A percentile compares a stretch with the other conserved stretches of the same genome.
Conservation (phyloP, 352 stramenopile species). For the Peronospora farinosa region DNA sequence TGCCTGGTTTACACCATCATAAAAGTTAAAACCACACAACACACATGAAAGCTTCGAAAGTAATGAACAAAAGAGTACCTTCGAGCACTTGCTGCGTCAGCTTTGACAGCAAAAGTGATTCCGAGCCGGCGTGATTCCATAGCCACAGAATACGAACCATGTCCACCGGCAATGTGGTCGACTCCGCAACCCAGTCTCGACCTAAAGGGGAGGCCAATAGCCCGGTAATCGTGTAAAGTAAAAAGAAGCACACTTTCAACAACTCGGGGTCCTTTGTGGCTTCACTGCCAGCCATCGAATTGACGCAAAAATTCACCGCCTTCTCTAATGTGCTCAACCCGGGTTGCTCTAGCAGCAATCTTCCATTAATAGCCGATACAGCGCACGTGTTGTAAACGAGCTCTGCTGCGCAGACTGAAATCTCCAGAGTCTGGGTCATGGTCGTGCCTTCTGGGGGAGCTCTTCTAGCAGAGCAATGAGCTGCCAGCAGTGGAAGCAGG, state of each 20-base stretch:
- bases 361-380: conserved; percentile 47
- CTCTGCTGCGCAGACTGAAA: conserved; percentile 57
- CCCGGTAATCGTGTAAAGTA: conserved; percentile 67
- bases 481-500: conserved; percentile 47
- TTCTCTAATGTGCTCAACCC: conserved; percentile 50
- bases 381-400: conserved; percentile 65
- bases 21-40: conserved; percentile 2
- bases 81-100: conserved; percentile 70
- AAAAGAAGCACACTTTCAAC: conserved; percentile 47
- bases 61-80: conserved; percentile 28
- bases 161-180: conserved; percentile 59
- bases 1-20: conserved; percentile 22
- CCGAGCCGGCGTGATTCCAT: conserved; percentile 48
- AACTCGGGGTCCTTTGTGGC: conserved; percentile 29
- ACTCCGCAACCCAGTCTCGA: conserved; percentile 54
- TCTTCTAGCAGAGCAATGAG: conserved; percentile 53
- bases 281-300: conserved; percentile 40
- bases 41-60: neutral
- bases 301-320: conserved; percentile 64
- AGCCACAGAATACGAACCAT: conserved; percentile 70
- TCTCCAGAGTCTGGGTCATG: conserved; percentile 39
- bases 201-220: conserved; percentile 49
- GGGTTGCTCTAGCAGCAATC: conserved; percentile 47
- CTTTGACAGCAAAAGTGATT: conserved; percentile 53
- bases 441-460: conserved; percentile 37